A percentile compares a stretch with the other conserved stretches of the same genome.
Evolutionary conservation across 2,329 filamentous ascomycete species (phyloP).

Genomic region (Scedosporium minutisporum): DNA sequence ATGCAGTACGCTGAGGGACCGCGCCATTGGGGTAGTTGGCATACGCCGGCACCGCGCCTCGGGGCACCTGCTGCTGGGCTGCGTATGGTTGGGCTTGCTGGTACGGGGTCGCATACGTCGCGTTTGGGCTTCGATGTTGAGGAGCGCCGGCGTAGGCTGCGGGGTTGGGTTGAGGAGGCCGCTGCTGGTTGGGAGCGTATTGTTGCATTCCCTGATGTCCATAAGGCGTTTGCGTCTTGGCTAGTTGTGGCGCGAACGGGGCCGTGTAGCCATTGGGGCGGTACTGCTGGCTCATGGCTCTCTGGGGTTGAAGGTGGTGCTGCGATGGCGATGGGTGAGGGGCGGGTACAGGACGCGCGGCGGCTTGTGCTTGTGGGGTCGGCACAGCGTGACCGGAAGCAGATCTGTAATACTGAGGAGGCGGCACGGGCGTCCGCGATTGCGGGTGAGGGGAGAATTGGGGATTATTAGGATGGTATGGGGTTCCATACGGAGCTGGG

Average conservation of each 20-base stretch:
- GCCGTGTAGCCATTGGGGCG: slow-evolving; percentile 36
- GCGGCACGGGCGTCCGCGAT: neutral
- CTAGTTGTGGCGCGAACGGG: slow-evolving; percentile 37
- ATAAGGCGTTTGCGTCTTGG: slow-evolving; percentile 42
- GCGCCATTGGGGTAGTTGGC: slow-evolving; percentile 33
- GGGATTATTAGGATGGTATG: slow-evolving; percentile 24
- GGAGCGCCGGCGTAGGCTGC: slow-evolving; percentile 23
- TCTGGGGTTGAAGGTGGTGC: slow-evolving; percentile 3
- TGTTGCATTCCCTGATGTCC: slow-evolving; percentile 40
- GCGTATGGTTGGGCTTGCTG: slow-evolving; percentile 23
- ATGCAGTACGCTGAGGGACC: slow-evolving; percentile 31
- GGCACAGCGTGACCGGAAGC: neutral
- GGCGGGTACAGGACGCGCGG: neutral
- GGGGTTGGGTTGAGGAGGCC: slow-evolving; percentile 24
- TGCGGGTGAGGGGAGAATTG: slow-evolving; percentile 1
- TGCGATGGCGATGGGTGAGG: slow-evolving; percentile 12
- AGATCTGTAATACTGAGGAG: slow-evolving; percentile 4
- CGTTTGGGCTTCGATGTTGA: slow-evolving; percentile 30
- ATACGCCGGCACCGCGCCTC: slow-evolving; percentile 14
- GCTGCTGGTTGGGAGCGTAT: slow-evolving; percentile 36
- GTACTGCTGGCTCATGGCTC: slow-evolving; percentile 32
- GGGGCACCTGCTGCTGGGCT: slow-evolving; percentile 5
- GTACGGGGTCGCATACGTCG: slow-evolving; percentile 28
- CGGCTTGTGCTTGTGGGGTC: neutral
- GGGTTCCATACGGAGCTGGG: slow-evolving; percentile 29